phyloP scores from a whole-genome alignment of 768 basidiomycete species.

The Calocera cornea region DNA sequence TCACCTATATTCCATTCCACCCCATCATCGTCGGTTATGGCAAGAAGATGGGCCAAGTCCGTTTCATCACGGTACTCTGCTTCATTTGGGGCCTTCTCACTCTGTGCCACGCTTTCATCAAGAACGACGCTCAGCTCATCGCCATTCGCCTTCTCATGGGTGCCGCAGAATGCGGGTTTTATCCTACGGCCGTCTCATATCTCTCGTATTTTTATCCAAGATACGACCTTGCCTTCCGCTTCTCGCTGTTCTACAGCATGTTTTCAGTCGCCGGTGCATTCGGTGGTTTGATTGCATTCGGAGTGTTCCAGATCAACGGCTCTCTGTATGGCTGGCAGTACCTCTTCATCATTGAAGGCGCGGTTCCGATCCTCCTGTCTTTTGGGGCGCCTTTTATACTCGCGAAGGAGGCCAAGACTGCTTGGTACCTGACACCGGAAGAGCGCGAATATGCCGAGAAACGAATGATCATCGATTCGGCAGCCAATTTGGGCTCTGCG shows the following conservation, averaged over 20 bases:
- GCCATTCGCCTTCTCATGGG: not conserved
- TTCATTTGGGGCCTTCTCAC: not conserved
- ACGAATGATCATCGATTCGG: not conserved
- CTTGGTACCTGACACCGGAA: not conserved
- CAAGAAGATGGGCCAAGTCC: not conserved
- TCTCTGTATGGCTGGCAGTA: not conserved
- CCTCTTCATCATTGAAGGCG: not conserved
- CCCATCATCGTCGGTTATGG: constrained; percentile 2
- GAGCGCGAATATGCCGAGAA: not conserved
- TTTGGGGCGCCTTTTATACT: not conserved
- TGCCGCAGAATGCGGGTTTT: not conserved
- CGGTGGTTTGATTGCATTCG: not conserved
- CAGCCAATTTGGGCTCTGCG: not conserved
- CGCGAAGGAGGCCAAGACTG: not conserved
- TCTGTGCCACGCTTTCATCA: not conserved
- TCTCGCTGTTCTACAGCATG: not conserved
- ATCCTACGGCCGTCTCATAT: constrained; percentile 1
- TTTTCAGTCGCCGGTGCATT: not conserved
- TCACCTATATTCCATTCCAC: constrained; percentile 9
- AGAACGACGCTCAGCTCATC: not conserved
- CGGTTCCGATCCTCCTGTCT: not conserved
- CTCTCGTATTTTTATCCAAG: not conserved
- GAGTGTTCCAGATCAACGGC: not conserved
- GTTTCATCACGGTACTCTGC: not conserved
- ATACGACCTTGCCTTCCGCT: not conserved